Evolutionary conservation across 2,329 filamentous ascomycete species (phyloP), one percentile per base, ranked within the genome.

Genomic region (Akanthomyces dipterigenus): DNA sequence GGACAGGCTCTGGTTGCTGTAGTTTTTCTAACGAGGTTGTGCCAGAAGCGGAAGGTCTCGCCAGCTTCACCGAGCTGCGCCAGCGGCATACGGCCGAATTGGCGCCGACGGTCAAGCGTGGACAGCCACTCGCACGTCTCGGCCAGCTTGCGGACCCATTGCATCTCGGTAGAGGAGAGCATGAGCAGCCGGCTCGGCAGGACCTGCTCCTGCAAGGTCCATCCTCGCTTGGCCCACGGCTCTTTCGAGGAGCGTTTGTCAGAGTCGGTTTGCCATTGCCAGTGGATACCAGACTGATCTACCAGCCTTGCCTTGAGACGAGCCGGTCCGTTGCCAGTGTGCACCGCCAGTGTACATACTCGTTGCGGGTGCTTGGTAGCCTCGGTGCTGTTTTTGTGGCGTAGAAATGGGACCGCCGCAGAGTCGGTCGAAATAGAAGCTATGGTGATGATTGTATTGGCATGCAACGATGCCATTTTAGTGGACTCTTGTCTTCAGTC

Each of bases 1-100:
- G 0, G 67, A 67, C 18, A 73, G 50, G 2, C 65, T 55, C 5
- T 68, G 61, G 24, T 64, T 63, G 2, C 69, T 66, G 51, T 72
- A 72, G 49, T 65, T 68, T 49, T 70, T 66, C 18, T n/a, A n/a
- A 72, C 63, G 1, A 69, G 63, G 16, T 69, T 68, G 40, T 69
- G 67, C 70, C 70, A 72, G 36, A 69, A 69, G 3, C 56, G 60
- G 28, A 67, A 67, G 1, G 72, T 67, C 8, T 68, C 65, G 5
- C 45, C 24, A 0, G 51, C 50, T 20, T 38, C n/a, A n/a, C 36
- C 56, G 22, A 67, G 65, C 31, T 64, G 63, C 31, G 62, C 58
- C 11, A 67, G 62, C 11, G 59, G 62, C 7, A 50, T 66, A 31
- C 57, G 53, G 0, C 67, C 68, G 40, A 68, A 65, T 34, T 68